phyloP scores from a whole-genome alignment of 2,329 filamentous ascomycete species.

The Gyromitra esculenta region DNA sequence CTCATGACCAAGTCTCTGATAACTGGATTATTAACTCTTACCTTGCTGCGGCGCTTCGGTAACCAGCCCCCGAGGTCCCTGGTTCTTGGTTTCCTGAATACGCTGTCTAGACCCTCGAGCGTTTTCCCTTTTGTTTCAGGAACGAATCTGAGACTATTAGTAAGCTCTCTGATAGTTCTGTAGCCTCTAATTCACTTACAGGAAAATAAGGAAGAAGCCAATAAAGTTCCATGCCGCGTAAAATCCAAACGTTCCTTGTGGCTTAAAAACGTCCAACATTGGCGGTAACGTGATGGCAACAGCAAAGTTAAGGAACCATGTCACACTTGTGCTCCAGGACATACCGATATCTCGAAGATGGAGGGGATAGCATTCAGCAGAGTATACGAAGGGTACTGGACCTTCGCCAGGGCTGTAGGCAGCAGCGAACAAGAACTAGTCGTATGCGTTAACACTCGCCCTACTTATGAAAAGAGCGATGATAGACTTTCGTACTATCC shows the following conservation, averaged over 20 bases:
- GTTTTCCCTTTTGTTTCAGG: conserved; percentile 70
- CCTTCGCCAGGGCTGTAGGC: conserved; percentile 74
- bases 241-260: conserved; percentile 66
- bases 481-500: conserved; percentile 17
- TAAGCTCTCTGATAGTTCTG: neutral
- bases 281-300: conserved; percentile 72
- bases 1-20: too few relatives aligned
- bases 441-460: neutral
- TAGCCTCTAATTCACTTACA: conserved; percentile 58
- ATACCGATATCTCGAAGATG: conserved; percentile 77
- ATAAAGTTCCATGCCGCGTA: conserved; percentile 69
- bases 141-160: conserved; percentile 59
- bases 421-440: conserved; percentile 66
- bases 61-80: neutral
- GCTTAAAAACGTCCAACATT: conserved; percentile 64
- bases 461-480: too few relatives aligned
- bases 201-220: conserved; percentile 68
- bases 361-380: conserved; percentile 75
- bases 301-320: conserved; percentile 69
- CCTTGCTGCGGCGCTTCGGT: neutral
- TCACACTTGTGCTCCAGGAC: conserved; percentile 74
- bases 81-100: conserved; percentile 60
- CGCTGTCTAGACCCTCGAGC: conserved; percentile 66
- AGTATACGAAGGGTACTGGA: conserved; percentile 74
- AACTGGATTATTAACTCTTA: too few relatives aligned